Evolutionary conservation across 2,329 filamentous ascomycete species (phyloP).

Genomic region (Ophiognomonia clavigignenti-juglandacearum): DNA sequence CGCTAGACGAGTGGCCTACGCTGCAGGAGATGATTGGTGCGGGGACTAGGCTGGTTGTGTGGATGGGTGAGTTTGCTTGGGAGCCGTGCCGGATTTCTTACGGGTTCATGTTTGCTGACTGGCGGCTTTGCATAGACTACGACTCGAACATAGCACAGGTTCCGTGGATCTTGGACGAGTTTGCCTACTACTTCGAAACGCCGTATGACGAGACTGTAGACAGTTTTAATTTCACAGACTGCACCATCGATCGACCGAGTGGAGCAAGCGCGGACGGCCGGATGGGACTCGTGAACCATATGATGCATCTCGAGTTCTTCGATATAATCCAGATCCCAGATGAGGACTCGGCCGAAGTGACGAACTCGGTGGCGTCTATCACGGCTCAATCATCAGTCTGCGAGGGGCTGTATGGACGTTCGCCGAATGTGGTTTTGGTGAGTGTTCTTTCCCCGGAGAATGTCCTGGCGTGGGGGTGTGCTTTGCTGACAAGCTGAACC

Average conservation of each 20-base stretch:
- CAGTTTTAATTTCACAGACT: conserved; percentile 51
- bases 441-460: background rate
- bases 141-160: conserved; percentile 41
- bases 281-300: conserved; percentile 58
- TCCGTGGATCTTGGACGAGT: conserved; percentile 62
- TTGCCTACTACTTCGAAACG: conserved; percentile 58
- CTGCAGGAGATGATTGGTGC: conserved; percentile 59
- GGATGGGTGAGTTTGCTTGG: conserved; percentile 51
- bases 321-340: conserved; percentile 26
- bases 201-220: conserved; percentile 58
- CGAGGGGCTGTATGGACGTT: conserved; percentile 23
- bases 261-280: conserved; percentile 31
- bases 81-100: background rate
- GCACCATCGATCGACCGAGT: conserved; percentile 58
- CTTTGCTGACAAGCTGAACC: background rate
- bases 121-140: conserved; percentile 49
- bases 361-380: conserved; percentile 42
- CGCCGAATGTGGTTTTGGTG: conserved; percentile 30
- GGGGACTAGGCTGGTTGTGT: conserved; percentile 62
- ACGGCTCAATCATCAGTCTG: conserved; percentile 35
- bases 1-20: conserved; percentile 62
- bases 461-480: background rate
- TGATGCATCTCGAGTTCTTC: conserved; percentile 45
- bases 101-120: conserved; percentile 16
- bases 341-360: conserved; percentile 30